Evolutionary conservation across 2,329 filamentous ascomycete genomes (phyloP), one percentile per base, ranked within the genome.

Genomic region (Sclerotiophoma versabilis): DNA sequence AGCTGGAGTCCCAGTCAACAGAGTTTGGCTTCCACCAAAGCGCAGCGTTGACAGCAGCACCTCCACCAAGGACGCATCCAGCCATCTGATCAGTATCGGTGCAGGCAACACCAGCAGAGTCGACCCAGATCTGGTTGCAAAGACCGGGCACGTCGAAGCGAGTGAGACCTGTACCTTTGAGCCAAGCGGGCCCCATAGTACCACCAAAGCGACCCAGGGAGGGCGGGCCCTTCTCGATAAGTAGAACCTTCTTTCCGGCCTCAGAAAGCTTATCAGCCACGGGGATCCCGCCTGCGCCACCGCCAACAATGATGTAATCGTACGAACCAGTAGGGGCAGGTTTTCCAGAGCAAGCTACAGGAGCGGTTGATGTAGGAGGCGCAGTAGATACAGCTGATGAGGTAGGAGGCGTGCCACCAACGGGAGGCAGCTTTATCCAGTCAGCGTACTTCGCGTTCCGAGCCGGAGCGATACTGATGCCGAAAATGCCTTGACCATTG

Each of bases 51-150:
- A 90, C 80, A 23, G 85, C 83, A 12, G 85, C 83, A 7, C 85
- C 85, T 49, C 88, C 88, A 42, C 88, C 88, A 2, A 91, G 80
- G 36, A 91, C 80, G 58, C 88, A 91, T 12, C 87, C 88, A 11
- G 87, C 86, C 86, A 90, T 89, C 64, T 88, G 85, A 58, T 88
- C 87, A n/a, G 84, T 86, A 69, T 91, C 88, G 1, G 81, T 81
- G 73, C 88, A 91, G 29, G 84, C 83, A 62, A 89, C 85, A 23
- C 85, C 86, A 4, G 79, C 78, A 9, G 84, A 85, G 65, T 88
- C 81, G 4, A 79, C 75, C 83, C 86, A 89, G 61, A 91, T 88
- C 73, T 89, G 79, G 70, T 90, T 90, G 72, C 86, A 89, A 54
- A 90, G 82, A 49, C 87, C 86, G 0, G 88, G 88, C 5, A 90